Evolutionary conservation across 225 moss, liverwort and hornwort species (phyloP), one percentile per base, ranked within the genome.

Genomic region (Lunularia cruciata): DNA sequence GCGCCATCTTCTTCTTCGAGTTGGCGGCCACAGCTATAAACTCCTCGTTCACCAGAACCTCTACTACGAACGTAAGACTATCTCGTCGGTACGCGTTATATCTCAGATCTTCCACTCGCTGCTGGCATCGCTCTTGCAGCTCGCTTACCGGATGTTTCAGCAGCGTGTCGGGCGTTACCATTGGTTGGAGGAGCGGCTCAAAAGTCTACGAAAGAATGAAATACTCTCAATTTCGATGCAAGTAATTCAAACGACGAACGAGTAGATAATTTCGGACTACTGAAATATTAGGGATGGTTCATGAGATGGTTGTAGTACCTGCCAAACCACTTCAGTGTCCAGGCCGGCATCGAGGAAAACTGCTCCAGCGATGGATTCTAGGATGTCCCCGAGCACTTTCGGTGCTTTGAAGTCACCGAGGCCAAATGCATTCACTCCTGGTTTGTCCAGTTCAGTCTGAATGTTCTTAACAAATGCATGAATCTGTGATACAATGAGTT

Each of bases 341-440:
- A 91, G 81, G 61, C 77, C 77, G 10, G 83, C 74, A 65, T 91
- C 90, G 32, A 91, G 75, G 72, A 86, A 86, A 46, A 91, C 73
- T 42, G 90, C 86, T 47, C 90, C 90, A 46, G 90, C 90, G 43
- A 91, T 76, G 67, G 90, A 91, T 76, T 91, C 90, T 56, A 91
- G 68, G 75, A 91, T 88, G 42, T 91, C 90, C n/a, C 90, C 88
- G 38, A 91, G 78, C 39, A 91, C 90, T 79, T 91, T 91, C 27
- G 90, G 90, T 58, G 90, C 90, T 78, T 88, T 91, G 57, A 91
- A 86, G 73, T 91, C 90, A 57, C 90, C 90, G 60, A 91, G 86
- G 49, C 90, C 88, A 49, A 91, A 91, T n/a, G 90, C 83, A 46
- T 91, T 91, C 1, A 91, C 78, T 28, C 90, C 90, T 26, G 90